Base-by-base conservation (phyloP, 306 rosid genomes). In the Datisca glomerata region DNA sequence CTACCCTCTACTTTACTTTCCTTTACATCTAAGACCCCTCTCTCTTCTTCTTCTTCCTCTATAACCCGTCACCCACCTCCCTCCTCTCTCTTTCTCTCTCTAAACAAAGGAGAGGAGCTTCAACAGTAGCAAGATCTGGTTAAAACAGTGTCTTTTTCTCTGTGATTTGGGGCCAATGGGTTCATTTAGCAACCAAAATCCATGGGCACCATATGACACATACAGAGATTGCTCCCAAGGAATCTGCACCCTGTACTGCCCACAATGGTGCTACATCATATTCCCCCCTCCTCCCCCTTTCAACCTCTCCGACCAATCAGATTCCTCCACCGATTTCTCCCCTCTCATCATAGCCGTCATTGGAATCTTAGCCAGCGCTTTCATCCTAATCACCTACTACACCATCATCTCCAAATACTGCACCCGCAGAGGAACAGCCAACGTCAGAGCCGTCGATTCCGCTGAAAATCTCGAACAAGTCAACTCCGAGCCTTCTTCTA, bases 191-290 rank as follows among this genome's bases (percentile, higher is more conserved):
- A 46, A 47, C 67, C 61, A 71, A 62, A 55, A 69, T 62, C 77
- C 69, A 18, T 74, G 71, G 73, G 41, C 62, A 12, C 69, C 76
- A 23, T 66, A 61, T 25, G 45, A 60, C 4, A 14, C 59, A 3
- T 64, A 59, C 52, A 68, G 29, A 20, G 93, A 77, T 18, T 85
- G 96, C 24, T 74, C 93, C 12, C 65, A 52, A 44, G 82, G 70
- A 18, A 33, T 80, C 28, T 85, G 96, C 71, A 80, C 85, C 72
- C 19, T 77, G 36, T 85, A 72, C 35, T 80, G 96, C 47, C 93
- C 89, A 1, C 80, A 85, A 7, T 80, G 89, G 89, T 85, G 96
- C 35, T 74, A 67, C 61, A 62, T 69, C 42, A 15, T 80, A 19
- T 62, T 65, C 57, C 63, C 87, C 21, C 96, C 96, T 19, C 96